Conservation (phyloP, 2,329 filamentous ascomycete genomes). For the Endoconidiophora laricicola region DNA sequence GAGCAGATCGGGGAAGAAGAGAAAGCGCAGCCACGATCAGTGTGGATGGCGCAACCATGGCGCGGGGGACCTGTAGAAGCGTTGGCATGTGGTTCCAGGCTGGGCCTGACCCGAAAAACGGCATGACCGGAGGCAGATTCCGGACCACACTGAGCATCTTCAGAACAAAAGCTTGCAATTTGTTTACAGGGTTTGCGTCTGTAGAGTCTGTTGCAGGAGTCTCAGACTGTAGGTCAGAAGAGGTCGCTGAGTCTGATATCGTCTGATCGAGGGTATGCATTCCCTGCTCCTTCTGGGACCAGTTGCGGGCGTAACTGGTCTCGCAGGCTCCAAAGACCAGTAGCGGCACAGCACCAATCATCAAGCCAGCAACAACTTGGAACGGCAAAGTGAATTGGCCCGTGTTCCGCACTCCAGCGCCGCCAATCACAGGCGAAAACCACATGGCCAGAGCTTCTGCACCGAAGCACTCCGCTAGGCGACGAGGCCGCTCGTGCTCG, state of each 20-base stretch:
- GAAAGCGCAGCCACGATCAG: slow-evolving; percentile 29
- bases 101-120: slow-evolving; percentile 21
- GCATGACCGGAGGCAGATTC: slow-evolving; percentile 15
- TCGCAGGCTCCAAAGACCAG: slow-evolving; percentile 34
- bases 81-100: slow-evolving; percentile 16
- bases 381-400: slow-evolving; percentile 32
- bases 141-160: not conserved
- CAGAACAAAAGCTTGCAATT: slow-evolving; percentile 6
- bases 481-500: slow-evolving; percentile 34
- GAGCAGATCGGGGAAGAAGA: slow-evolving; percentile 27
- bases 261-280: slow-evolving; percentile 4
- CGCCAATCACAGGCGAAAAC: slow-evolving; percentile 37
- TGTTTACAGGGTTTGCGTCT: slow-evolving; percentile 10
- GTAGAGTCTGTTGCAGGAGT: not conserved
- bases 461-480: slow-evolving; percentile 29
- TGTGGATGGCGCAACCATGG: slow-evolving; percentile 33
- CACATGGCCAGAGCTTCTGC: slow-evolving; percentile 31
- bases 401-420: slow-evolving; percentile 26
- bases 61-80: slow-evolving; percentile 30
- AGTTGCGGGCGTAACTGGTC: slow-evolving; percentile 32
- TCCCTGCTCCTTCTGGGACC: slow-evolving; percentile 29
- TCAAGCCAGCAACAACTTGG: slow-evolving; percentile 32
- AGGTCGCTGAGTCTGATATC: not conserved
- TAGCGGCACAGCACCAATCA: slow-evolving; percentile 29
- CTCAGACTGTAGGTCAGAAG: slow-evolving; percentile 12